Evolutionary conservation across 2,329 filamentous ascomycete genomes (phyloP).

Genomic region (Penicillium sp.): DNA sequence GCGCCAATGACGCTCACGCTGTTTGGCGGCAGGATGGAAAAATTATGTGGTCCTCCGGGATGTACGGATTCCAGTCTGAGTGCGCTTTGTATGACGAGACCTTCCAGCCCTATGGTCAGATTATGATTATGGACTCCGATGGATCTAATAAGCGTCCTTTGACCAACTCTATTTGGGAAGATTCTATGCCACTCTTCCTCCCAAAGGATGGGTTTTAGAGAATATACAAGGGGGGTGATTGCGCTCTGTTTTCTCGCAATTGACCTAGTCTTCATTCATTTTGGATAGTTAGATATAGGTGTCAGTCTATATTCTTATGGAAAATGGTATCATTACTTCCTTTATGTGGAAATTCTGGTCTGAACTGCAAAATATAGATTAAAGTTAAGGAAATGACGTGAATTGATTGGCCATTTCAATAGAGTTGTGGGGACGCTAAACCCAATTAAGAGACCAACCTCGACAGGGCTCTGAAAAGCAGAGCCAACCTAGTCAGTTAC

Average conservation of each 20-base stretch:
- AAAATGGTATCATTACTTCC: background rate
- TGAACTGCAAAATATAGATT: background rate
- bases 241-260: background rate
- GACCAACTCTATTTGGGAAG: conserved; percentile 33
- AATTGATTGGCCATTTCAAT: background rate
- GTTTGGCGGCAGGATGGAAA: conserved; percentile 45
- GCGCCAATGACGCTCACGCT: conserved; percentile 44
- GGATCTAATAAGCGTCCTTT: conserved; percentile 33
- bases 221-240: background rate
- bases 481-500: too few relatives aligned
- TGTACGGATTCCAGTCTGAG: conserved; percentile 47
- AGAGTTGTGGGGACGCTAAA: background rate
- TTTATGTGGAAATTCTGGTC: too few relatives aligned
- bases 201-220: conserved; percentile 10
- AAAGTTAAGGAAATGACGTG: too few relatives aligned
- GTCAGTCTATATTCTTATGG: background rate
- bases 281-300: background rate
- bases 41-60: conserved; percentile 43
- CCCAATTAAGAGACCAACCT: background rate
- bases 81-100: conserved; percentile 42
- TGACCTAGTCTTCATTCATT: background rate
- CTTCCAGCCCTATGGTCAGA: conserved; percentile 48
- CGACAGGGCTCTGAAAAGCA: background rate
- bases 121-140: conserved; percentile 45
- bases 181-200: conserved; percentile 31